Evolutionary conservation across 805 yeast species (phyloP).

Genomic region (Pichia heedii): DNA sequence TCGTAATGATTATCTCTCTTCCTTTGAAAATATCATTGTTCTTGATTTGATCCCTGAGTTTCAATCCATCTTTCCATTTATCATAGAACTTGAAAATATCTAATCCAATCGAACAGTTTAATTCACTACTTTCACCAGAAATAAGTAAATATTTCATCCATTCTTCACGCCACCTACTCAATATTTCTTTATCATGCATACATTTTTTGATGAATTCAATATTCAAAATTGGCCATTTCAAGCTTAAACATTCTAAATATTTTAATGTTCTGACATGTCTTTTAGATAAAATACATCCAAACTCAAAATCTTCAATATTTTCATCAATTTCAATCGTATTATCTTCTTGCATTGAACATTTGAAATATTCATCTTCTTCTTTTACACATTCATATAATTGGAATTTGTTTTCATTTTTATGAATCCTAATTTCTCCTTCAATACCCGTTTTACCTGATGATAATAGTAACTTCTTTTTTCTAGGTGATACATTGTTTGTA

Average conservation of each 20-base stretch:
- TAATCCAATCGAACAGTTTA: slow-evolving; percentile 34
- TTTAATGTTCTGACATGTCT: slow-evolving; percentile 58
- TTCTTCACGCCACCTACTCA: slow-evolving; percentile 20
- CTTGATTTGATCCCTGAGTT: slow-evolving; percentile 33
- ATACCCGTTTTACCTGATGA: not conserved
- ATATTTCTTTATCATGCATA: slow-evolving; percentile 15
- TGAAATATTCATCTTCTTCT: not conserved
- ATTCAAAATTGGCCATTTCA: slow-evolving; percentile 82
- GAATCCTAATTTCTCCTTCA: not conserved
- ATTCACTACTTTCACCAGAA: slow-evolving; percentile 50
- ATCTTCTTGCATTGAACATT: not conserved
- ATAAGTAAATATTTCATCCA: slow-evolving; percentile 58
- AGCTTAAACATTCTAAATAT: slow-evolving; percentile 64
- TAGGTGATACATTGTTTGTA: slow-evolving; percentile 3
- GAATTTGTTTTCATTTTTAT: slow-evolving; percentile 6
- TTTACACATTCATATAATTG: slow-evolving; percentile 8
- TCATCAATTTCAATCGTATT: not conserved
- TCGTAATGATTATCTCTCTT: slow-evolving; percentile 29
- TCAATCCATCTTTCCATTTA: slow-evolving; percentile 26
- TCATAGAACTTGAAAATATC: slow-evolving; percentile 37
- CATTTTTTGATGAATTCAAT: slow-evolving; percentile 47
- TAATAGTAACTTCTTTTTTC: not conserved
- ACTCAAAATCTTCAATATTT: slow-evolving; percentile 25
- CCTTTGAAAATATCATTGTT: slow-evolving; percentile 33
- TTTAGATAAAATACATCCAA: slow-evolving; percentile 60